Evolutionary conservation across 805 yeast species (phyloP), one percentile per base, ranked within the genome.

Genomic region (Ogataea sp.): DNA sequence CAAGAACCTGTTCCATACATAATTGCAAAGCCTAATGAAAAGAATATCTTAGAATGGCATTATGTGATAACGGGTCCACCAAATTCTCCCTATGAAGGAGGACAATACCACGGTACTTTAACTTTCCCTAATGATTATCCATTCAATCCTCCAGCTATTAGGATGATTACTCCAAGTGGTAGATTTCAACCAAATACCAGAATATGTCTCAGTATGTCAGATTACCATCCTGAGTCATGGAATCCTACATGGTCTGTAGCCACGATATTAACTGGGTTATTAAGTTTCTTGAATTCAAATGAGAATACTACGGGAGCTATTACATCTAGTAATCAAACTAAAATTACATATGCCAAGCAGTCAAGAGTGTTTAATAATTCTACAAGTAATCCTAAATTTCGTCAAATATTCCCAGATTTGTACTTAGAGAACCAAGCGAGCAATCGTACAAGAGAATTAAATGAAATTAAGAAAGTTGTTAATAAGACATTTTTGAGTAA

Each of bases 221-320:
- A 89, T 62, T 89, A 78, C 59, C 97, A 89, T 51, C 96, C 96
- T 3, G 93, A 88, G 58, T 67, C 83, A 1, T 89, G 97, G 97
- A 88, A 89, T 58, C 97, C 97, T 1, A 87, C 95, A 6, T 89
- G 97, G 97, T 78, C 88, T 34, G 96, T 89, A 20, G 69, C 86
- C 26, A 88, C 97, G 0, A 89, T 89, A 17, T 68, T 89, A 49
- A 84, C 80, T 10, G 97, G 97, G 0, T 65, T 89, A 28, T 65
- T 89, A 47, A 85, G 95, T 56, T 89, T 89, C 53, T 89, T 89
- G 97, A 86, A 95, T 1, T 81, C 93, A 9, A 75, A 75, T 43
- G 97, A 89, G 49, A 64, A 73, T 20, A 85, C 96, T 2, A 81
- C 96, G 0, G 97, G 97, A 0, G 78, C 90, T 8, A 76, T 88